Base-by-base conservation (phyloP, 2,329 filamentous ascomycete species). In the Fusarium subglutinans region DNA sequence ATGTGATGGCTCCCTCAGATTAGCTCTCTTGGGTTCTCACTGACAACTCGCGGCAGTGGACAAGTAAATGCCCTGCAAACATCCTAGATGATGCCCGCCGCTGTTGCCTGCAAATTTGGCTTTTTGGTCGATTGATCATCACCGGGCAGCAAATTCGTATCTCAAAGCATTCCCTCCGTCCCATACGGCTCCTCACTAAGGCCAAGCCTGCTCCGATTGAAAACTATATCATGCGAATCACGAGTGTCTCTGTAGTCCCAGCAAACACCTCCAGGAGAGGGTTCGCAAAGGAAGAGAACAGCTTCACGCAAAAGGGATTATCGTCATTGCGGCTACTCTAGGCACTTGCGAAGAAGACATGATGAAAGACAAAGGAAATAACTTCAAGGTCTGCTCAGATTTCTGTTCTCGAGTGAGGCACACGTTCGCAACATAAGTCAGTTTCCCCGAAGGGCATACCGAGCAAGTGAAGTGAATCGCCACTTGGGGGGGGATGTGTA, bases 71-170 rank as follows among this genome's bases (percentile, higher is more conserved):
- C 55, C 65, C 69, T 51, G 54, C 67, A 40, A 57, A 56, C 51
- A 64, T 66, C 61, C 24, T 40, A 43, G 58, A 59, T 66, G 67
- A 35, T 66, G 72, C 66, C 65, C 54, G 50, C 73, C 76, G 82
- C 82, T 83, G 82, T 80, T 87, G 84, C 79, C 86, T 88, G 84
- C 86, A 87, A 88, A 86, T 88, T 88, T 88, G 86, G 86, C 86
- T 88, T 87, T 86, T 87, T 87, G 86, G 86, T 84, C 82, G 77
- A 80, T 84, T 80, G 76, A 83, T 88, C 86, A 88, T 88, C 86
- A 87, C 81, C 72, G 85, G 85, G 85, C 79, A 73, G 53, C 63
- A 67, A 50, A 55, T 65, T 68, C 50, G 65, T 67, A 63, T 70
- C 65, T 68, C 61, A 26, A 68, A 72, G 54, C 53, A 40, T 65